These are phyloP conservation scores for Solanum chmielewskii DNA, from an alignment of 257 asterid species.

Conservation along the genomic window DNA sequence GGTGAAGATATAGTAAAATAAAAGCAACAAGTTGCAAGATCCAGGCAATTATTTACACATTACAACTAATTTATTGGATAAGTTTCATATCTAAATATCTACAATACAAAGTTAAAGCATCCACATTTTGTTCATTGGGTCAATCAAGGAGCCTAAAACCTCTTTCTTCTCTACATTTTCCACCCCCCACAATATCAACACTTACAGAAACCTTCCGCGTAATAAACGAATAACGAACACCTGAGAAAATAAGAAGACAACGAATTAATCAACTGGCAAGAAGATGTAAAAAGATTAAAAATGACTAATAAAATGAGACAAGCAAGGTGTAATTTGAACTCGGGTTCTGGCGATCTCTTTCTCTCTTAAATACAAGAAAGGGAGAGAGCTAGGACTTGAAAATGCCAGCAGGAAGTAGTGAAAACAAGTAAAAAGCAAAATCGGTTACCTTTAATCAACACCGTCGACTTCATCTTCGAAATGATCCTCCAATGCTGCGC, in stretches of 20 bases:
- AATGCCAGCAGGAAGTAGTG: not conserved
- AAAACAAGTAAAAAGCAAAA: not conserved
- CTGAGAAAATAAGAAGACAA: slow-evolving; percentile 5
- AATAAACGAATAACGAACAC: slow-evolving; percentile 36
- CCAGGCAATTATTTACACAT: slow-evolving; percentile 17
- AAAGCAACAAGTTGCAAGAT: not conserved
- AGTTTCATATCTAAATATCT: slow-evolving; percentile 16
- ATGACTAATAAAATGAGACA: not conserved
- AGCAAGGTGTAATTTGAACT: not conserved
- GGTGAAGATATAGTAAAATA: not conserved
- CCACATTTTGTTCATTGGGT: not conserved
- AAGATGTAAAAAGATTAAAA: not conserved
- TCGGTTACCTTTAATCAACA: slow-evolving; percentile 46
- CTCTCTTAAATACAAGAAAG: not conserved
- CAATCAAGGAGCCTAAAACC: not conserved
- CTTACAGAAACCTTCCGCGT: slow-evolving; percentile 6
- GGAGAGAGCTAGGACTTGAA: not conserved
- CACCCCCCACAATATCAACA: slow-evolving; percentile 7
- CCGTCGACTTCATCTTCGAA: slow-evolving; percentile 18
- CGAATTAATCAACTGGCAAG: not conserved
- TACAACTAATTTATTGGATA: slow-evolving; percentile 8
- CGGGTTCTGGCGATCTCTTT: not conserved
- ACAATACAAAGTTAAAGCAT: slow-evolving; percentile 23
- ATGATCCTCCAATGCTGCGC: slow-evolving; percentile 29
- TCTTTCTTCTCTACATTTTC: not conserved